Evolutionary conservation across 2,329 filamentous ascomycete genomes (phyloP).

Genomic region (Rutstroemia sp.): DNA sequence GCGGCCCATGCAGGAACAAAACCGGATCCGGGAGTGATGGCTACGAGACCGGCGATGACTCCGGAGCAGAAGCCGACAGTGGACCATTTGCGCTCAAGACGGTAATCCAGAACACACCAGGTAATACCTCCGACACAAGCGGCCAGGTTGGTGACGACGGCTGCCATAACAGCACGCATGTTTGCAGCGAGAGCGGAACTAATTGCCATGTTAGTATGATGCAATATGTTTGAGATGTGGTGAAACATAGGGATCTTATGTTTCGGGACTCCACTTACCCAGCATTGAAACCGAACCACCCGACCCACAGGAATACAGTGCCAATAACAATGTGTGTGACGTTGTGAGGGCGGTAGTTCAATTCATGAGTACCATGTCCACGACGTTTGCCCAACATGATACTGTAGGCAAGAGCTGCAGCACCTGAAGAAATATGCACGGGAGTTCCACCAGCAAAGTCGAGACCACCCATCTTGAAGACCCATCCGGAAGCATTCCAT

Average conservation of each 20-base stretch:
- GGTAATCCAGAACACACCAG: conserved; percentile 84
- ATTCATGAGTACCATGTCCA: conserved; percentile 77
- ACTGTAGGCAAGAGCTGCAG: conserved; percentile 79
- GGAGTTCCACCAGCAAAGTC: conserved; percentile 89
- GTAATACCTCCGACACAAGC: conserved; percentile 80
- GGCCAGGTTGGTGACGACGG: conserved; percentile 76
- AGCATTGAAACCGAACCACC: conserved; percentile 94
- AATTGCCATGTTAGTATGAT: neutral
- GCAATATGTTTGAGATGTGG: neutral
- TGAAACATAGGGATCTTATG: neutral
- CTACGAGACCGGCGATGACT: conserved; percentile 78
- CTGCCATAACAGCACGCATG: conserved; percentile 78
- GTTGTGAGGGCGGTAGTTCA: conserved; percentile 90
- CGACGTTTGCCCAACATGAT: conserved; percentile 70
- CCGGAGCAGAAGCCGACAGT: conserved; percentile 91
- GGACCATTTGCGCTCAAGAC: conserved; percentile 85
- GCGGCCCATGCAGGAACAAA: conserved; percentile 82
- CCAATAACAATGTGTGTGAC: conserved; percentile 88
- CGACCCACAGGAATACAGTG: conserved; percentile 90
- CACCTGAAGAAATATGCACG: conserved; percentile 79
- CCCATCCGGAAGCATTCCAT: conserved; percentile 81
- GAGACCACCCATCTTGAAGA: conserved; percentile 68
- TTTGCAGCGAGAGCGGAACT: conserved; percentile 69
- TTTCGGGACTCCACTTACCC: conserved; percentile 36
- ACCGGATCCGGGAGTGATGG: conserved; percentile 80